Percentiles rank a stretch among this genome's conserved stretches.
Evolutionary conservation across 306 rosid species (phyloP).

Genomic region (Acacia acuminata): DNA sequence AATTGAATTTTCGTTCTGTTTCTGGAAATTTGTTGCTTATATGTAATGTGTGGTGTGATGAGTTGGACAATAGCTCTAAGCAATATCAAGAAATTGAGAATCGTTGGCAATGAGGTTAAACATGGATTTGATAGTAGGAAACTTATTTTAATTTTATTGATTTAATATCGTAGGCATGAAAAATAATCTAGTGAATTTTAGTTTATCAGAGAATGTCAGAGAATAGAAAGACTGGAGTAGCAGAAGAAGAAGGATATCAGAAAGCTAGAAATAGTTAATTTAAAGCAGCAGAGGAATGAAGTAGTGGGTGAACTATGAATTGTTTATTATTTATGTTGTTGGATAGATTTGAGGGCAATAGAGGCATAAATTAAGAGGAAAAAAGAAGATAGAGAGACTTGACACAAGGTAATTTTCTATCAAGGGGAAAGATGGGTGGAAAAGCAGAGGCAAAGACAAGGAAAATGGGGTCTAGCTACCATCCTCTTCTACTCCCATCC

Average conservation of each 20-base stretch:
- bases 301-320: background rate
- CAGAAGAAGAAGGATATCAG: background rate
- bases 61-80: too few relatives aligned
- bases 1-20: too few relatives aligned
- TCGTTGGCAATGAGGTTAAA: too few relatives aligned
- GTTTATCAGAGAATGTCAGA: slow-evolving; percentile 18
- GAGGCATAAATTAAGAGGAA: background rate
- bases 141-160: too few relatives aligned
- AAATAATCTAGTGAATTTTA: background rate
- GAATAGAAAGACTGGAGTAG: background rate
- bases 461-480: too few relatives aligned
- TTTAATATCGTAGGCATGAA: too few relatives aligned
- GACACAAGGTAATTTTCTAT: slow-evolving; percentile 32
- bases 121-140: too few relatives aligned
- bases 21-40: too few relatives aligned
- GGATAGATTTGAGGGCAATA: background rate
- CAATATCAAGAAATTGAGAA: too few relatives aligned
- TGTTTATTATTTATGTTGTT: background rate
- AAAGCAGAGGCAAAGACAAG: slow-evolving; percentile 44
- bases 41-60: too few relatives aligned
- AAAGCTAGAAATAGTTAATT: background rate
- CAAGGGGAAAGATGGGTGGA: slow-evolving; percentile 42
- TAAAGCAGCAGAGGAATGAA: background rate
- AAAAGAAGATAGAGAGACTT: slow-evolving; percentile 19
- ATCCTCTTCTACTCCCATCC: too few relatives aligned